Evolutionary conservation across 192 early-diverging fungal species (phyloP).

Genomic region (Coemansia aciculifera): DNA sequence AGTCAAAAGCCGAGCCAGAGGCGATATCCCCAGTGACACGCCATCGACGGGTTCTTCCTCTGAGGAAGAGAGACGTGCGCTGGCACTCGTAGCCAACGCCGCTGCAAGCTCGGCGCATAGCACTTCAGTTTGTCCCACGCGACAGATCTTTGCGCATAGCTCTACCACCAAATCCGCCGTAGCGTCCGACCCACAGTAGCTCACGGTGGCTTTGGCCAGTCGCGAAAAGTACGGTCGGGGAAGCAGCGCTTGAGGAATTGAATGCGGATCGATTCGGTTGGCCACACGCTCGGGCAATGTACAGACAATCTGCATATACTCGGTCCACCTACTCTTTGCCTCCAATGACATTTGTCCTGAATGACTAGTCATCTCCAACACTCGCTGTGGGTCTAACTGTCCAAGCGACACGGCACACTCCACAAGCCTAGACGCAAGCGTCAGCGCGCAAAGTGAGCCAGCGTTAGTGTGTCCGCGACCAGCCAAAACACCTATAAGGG

Average conservation of each 20-base stretch:
- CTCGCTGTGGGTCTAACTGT: constrained; percentile 2
- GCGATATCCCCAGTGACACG: not conserved
- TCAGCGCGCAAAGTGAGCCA: constrained; percentile 10
- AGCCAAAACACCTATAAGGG: constrained; percentile 3
- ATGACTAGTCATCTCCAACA: not conserved
- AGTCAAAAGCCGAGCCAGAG: not conserved
- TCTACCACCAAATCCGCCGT: constrained; percentile 2
- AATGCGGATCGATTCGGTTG: constrained; percentile 30
- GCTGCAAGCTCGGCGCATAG: constrained; percentile 33
- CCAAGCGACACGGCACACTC: constrained; percentile 2
- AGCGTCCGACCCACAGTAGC: not conserved
- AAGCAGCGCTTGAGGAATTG: constrained; percentile 19
- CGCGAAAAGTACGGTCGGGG: constrained; percentile 29
- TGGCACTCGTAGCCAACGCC: constrained; percentile 13
- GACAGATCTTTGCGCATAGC: constrained; percentile 42
- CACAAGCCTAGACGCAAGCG: constrained; percentile 16
- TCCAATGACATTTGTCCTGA: not conserved
- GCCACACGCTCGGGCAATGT: constrained; percentile 43
- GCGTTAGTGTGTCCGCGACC: not conserved
- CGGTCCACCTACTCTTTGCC: constrained; percentile 18
- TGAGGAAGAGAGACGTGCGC: not conserved
- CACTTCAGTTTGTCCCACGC: constrained; percentile 27
- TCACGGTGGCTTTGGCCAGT: constrained; percentile 19
- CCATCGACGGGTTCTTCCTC: not conserved
- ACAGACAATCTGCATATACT: constrained; percentile 27